These are phyloP conservation scores for Trichosporon ovoides DNA, from an alignment of 1,284 basidiomycete species.

Conservation along the genomic window DNA sequence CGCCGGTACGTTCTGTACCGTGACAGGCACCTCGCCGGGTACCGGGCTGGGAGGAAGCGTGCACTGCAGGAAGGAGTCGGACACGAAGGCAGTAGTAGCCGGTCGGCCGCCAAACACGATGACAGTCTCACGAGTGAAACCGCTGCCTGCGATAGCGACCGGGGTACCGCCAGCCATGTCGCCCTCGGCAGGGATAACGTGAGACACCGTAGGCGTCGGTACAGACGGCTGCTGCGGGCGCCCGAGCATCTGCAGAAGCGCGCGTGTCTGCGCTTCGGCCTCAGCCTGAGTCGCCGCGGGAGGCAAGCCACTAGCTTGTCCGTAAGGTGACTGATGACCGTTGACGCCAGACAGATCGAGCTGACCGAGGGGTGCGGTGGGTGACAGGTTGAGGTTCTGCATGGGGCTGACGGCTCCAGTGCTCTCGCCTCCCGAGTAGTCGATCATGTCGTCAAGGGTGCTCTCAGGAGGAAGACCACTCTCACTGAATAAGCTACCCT, in stretches of 20 bases:
- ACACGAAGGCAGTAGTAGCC: conserved; percentile 85
- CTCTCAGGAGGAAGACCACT: conserved; percentile 34
- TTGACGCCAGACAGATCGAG: conserved; percentile 13
- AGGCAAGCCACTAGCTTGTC: conserved; percentile 8
- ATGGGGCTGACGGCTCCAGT: conserved; percentile 19
- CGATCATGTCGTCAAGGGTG: conserved; percentile 36
- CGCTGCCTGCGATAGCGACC: conserved; percentile 85
- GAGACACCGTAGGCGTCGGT: conserved; percentile 44
- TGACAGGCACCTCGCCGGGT: conserved; percentile 85
- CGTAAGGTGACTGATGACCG: conserved; percentile 12
- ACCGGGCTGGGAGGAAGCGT: conserved; percentile 75
- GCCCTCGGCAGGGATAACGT: conserved; percentile 81
- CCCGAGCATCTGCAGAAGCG: conserved; percentile 17
- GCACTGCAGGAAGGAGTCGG: conserved; percentile 89
- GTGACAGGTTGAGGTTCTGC: conserved; percentile 21
- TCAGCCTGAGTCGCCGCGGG: conserved; percentile 20
- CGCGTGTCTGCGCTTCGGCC: conserved; percentile 21
- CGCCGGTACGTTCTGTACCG: conserved; percentile 57
- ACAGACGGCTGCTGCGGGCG: conserved; percentile 8
- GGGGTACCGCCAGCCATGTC: conserved; percentile 91
- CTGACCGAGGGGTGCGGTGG: conserved; percentile 15
- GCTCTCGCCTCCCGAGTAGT: conserved; percentile 40
- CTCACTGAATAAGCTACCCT: conserved; percentile 32
- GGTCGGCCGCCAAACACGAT: conserved; percentile 82
- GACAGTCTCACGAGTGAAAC: conserved; percentile 61